A percentile compares a stretch with the other conserved stretches of the same genome.
phyloP scores from a whole-genome alignment of 768 basidiomycete genomes.

The Crucibulum laeve region DNA sequence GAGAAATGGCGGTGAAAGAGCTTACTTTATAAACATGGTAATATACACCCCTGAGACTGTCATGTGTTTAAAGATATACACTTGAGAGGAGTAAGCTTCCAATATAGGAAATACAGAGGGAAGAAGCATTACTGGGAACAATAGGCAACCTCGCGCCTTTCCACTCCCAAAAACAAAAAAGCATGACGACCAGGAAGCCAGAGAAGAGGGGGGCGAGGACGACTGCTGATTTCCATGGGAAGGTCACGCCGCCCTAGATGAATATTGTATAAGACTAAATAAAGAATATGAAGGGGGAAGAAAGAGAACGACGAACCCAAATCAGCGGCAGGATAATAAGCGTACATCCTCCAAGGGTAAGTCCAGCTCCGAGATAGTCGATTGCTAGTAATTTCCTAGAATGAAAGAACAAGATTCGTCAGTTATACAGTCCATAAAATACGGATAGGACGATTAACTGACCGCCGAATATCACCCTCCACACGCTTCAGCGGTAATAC shows the following conservation, averaged over 20 bases:
- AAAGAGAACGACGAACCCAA: constrained; percentile 43
- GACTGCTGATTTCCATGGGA: constrained; percentile 65
- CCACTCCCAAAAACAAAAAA: constrained; percentile 75
- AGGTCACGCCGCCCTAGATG: constrained; percentile 64
- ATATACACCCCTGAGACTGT: constrained; percentile 69
- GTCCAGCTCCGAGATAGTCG: constrained; percentile 56
- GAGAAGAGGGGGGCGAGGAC: constrained; percentile 58
- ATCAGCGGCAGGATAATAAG: constrained; percentile 68
- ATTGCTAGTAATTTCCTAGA: constrained; percentile 57
- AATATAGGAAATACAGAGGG: background rate
- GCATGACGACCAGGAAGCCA: constrained; percentile 43
- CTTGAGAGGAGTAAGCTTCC: constrained; percentile 22
- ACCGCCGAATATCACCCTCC: constrained; percentile 53
- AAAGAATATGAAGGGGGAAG: background rate
- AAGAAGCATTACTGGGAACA: constrained; percentile 57
- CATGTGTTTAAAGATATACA: constrained; percentile 65
- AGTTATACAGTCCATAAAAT: background rate
- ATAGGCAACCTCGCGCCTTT: constrained; percentile 67
- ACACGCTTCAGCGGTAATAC: constrained; percentile 70
- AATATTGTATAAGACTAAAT: background rate
- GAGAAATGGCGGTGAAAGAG: background rate
- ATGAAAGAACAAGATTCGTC: background rate
- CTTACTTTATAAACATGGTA: constrained; percentile 65
- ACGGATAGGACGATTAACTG: background rate
- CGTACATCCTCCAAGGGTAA: constrained; percentile 59